Evolutionary conservation across 208 protist genomes (phyloP), one percentile per base, ranked within the genome.

Genomic region (Trypanosoma melophagium): DNA sequence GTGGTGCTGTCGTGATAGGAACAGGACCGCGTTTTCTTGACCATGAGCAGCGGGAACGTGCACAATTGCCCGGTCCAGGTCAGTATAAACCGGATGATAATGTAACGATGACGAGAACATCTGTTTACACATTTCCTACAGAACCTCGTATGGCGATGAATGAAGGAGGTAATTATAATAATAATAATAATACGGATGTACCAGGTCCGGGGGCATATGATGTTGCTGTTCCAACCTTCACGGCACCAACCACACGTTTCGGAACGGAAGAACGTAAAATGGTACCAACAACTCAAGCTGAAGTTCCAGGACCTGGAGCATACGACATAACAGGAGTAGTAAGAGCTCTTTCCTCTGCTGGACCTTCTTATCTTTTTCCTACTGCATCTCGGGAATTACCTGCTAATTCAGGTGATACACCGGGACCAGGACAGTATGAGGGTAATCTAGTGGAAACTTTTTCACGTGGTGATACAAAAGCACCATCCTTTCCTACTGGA

Each of bases 131-230:
- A 28, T 89, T 89, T 74, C 76, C 79, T 38, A 84, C 62, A 9
- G 74, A 69, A 3, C 56, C 74, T 5, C 75, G 73, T 25, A 77
- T 73, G 69, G 21, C 31, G 24, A 24, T 13, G 38, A 58, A 44
- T 28, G 56, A 24, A 3, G 50, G 7, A 16, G n/a, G 19, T 21
- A 54, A 8, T 14, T 31, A 31, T 42, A 21, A 24, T 25, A 49
- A 45, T 13, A 22, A 14, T n/a, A 45, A 2, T 31, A 21, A 45
- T 54, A 44, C 7, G n/a, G 63, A 53, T 58, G 50, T 24, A 53
- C 78, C 78, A 40, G 78, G 78, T n/a, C 77, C 77, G 14, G 77
- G 77, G 40, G 31, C 69, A 3, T 82, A 82, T 50, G 71, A 67
- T 55, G 53, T 69, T 17, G 41, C 31, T 51, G 41, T 63, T 45